Evolutionary conservation across 2,329 filamentous ascomycete species (phyloP).

Genomic region (Pestalotiopsis sp.): DNA sequence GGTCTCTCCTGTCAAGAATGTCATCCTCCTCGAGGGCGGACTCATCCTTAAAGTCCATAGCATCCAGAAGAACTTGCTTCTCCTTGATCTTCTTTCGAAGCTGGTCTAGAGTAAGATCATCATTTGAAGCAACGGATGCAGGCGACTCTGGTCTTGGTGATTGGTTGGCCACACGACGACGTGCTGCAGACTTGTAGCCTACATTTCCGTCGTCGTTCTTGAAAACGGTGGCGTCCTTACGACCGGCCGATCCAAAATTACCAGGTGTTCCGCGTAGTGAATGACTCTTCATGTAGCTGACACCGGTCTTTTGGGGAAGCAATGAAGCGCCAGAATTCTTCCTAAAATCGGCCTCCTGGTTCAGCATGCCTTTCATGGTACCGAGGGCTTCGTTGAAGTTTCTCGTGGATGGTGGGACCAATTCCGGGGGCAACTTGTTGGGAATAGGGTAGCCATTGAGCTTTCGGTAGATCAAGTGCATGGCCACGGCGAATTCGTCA

Average conservation of each 20-base stretch:
- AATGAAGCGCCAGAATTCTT: slow-evolving; percentile 89
- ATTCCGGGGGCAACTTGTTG: slow-evolving; percentile 82
- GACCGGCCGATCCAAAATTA: slow-evolving; percentile 55
- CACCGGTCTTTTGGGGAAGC: slow-evolving; percentile 94
- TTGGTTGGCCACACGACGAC: slow-evolving; percentile 75
- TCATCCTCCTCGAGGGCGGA: slow-evolving; percentile 89
- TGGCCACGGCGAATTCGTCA: slow-evolving; percentile 96
- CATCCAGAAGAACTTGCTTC: slow-evolving; percentile 91
- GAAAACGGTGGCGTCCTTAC: slow-evolving; percentile 95
- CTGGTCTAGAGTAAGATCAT: slow-evolving; percentile 86
- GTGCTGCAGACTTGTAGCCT: slow-evolving; percentile 91
- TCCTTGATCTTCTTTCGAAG: slow-evolving; percentile 90
- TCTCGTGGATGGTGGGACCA: slow-evolving; percentile 91
- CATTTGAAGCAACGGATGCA: slow-evolving; percentile 67
- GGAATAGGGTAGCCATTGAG: slow-evolving; percentile 95
- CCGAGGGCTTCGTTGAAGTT: slow-evolving; percentile 94
- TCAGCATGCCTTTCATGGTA: slow-evolving; percentile 86
- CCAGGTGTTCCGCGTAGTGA: slow-evolving; percentile 76
- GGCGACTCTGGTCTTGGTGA: slow-evolving; percentile 83
- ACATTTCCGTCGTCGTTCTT: slow-evolving; percentile 94
- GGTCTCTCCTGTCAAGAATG: slow-evolving; percentile 84
- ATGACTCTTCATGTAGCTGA: slow-evolving; percentile 95
- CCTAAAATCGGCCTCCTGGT: slow-evolving; percentile 84
- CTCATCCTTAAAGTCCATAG: slow-evolving; percentile 95
- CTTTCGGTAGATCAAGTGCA: slow-evolving; percentile 98